Base-by-base conservation (phyloP, 805 yeast species). In the Vanderwaltozyma verrucispora region DNA sequence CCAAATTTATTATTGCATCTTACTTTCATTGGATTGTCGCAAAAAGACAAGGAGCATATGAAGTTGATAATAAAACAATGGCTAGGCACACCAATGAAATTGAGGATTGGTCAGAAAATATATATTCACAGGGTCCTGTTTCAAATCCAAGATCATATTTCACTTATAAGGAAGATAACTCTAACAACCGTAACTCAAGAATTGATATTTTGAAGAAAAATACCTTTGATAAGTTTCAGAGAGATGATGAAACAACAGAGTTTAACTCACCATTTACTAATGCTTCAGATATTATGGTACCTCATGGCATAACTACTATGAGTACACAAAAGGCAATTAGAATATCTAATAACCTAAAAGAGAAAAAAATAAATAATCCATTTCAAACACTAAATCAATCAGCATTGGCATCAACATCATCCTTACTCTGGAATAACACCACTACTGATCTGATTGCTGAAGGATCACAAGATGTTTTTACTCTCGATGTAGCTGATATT, bases 21-120 rank as follows among this genome's bases (percentile, higher is more conserved):
- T 85, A 87, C 56, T 92, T 80, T 68, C 77, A 81, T 49, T 89
- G 96, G 95, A 61, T 75, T 40, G 62, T 89, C 15, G 71, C 95
- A 9, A 74, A 76, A 30, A 68, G 62, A 26, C 96, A 87, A 63
- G 97, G 97, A 43, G 92, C 92, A 3, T 72, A 71, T 42, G 64
- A 63, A 20, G 64, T 78, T 34, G 73, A 75, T 42, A 67, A 71
- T 44, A 75, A 74, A 50, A 68, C 73, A 30, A 71, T 80, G 79
- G 69, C 67, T 17, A 68, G 71, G 42, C 75, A 88, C 49, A 74
- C 75, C 33, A 71, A 75, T 34, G 73, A 72, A 41, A 75, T 85
- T 44, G 96, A 89, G 49, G 73, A 75, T 47, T 92, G 97, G 96
- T 78, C 88, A 4, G 82, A 83, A 46, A 75, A 77, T 54, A 67